Conservation (phyloP, 345 rosid species). For the Pistacia atlantica region DNA sequence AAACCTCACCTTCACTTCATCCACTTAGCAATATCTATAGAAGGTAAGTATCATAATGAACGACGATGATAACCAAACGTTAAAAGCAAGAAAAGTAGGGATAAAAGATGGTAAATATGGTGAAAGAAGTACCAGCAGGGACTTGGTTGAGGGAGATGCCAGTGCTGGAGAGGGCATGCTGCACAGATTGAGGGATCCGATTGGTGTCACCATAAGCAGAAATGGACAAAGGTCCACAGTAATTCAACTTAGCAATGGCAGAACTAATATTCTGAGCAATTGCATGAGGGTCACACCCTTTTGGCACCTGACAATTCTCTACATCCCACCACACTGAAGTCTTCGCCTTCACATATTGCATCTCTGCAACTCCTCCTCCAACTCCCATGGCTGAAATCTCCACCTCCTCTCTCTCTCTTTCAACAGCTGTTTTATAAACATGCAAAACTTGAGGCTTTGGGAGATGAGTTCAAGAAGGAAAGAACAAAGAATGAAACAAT, state of each 20-base stretch:
- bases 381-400: neutral
- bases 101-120: neutral
- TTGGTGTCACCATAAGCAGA: conserved; percentile 82
- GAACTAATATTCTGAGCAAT: conserved; percentile 81
- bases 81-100: neutral
- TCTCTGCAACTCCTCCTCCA: conserved; percentile 34
- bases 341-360: conserved; percentile 66
- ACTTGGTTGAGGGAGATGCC: conserved; percentile 86
- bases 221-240: conserved; percentile 72
- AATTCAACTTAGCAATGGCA: conserved; percentile 63
- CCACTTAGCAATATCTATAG: too few species aligned
- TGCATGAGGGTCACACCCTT: conserved; percentile 59
- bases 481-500: too few species aligned
- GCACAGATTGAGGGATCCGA: conserved; percentile 52
- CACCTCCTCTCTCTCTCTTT: neutral
- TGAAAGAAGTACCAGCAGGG: conserved; percentile 56
- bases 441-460: too few species aligned
- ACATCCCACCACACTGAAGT: conserved; percentile 93
- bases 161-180: conserved; percentile 76
- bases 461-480: too few species aligned
- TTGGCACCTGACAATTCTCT: conserved; percentile 82
- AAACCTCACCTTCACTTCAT: too few species aligned
- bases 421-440: too few species aligned
- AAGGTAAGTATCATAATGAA: too few species aligned
- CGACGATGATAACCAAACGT: too few species aligned